Evolutionary conservation across 1,284 basidiomycete species (phyloP).

Genomic region (Sanghuangporus baumii): DNA sequence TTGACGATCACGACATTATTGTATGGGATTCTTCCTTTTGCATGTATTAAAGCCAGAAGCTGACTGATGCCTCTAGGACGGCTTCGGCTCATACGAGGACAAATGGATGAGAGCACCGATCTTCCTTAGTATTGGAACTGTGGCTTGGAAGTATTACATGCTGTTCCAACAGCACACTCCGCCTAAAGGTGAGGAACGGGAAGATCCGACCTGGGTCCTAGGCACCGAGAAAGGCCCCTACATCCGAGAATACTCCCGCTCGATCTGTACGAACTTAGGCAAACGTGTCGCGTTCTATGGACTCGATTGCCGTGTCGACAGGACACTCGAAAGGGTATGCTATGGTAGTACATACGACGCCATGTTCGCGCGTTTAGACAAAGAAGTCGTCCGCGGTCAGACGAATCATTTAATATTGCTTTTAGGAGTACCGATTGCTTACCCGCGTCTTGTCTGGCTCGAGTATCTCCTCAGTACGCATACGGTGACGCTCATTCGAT

Average conservation of each 20-base stretch:
- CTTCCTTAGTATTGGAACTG: slow-evolving; percentile 26
- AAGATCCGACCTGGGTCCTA: slow-evolving; percentile 22
- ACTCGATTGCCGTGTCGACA: slow-evolving; percentile 32
- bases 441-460: slow-evolving; percentile 23
- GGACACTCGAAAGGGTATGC: slow-evolving; percentile 29
- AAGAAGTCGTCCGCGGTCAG: slow-evolving; percentile 22
- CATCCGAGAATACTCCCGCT: slow-evolving; percentile 20
- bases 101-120: slow-evolving; percentile 27
- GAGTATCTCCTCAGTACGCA: slow-evolving; percentile 21
- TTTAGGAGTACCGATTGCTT: slow-evolving; percentile 29
- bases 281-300: slow-evolving; percentile 25
- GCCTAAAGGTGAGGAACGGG: slow-evolving; percentile 16
- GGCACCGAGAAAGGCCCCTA: slow-evolving; percentile 21
- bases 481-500: slow-evolving; percentile 16
- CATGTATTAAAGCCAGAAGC: neutral
- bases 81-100: slow-evolving; percentile 31
- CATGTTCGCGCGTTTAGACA: slow-evolving; percentile 27
- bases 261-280: slow-evolving; percentile 23
- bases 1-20: slow-evolving; percentile 33
- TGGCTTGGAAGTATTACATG: slow-evolving; percentile 31
- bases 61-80: slow-evolving; percentile 20
- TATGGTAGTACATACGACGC: slow-evolving; percentile 28
- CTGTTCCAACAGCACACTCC: slow-evolving; percentile 31
- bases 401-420: slow-evolving; percentile 29
- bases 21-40: slow-evolving; percentile 19